phyloP scores from a whole-genome alignment of 768 basidiomycete species.

The Rhodotorula sphaerocarpa region DNA sequence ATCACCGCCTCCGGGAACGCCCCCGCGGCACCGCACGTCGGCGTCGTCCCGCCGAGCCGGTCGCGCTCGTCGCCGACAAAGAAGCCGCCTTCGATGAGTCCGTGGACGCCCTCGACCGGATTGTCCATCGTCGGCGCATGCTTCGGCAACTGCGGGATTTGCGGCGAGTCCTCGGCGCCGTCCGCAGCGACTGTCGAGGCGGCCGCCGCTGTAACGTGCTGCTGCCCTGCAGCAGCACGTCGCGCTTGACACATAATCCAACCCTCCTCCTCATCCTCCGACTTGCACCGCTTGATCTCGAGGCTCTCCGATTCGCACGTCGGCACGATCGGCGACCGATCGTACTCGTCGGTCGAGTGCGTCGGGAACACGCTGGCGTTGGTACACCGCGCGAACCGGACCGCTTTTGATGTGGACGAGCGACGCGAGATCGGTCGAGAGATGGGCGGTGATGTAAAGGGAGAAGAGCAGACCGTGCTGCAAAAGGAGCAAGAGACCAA shows the following conservation, averaged over 20 bases:
- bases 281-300: conserved; percentile 28
- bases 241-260: conserved; percentile 36
- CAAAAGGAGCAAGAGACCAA: no score
- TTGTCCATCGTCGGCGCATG: conserved; percentile 26
- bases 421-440: conserved; percentile 35
- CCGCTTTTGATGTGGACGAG: conserved; percentile 34
- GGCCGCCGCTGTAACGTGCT: neutral
- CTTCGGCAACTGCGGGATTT: conserved; percentile 1
- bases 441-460: conserved; percentile 13
- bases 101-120: conserved; percentile 34
- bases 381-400: conserved; percentile 36
- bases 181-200: neutral
- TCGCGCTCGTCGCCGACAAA: conserved; percentile 27
- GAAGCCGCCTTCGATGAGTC: conserved; percentile 31
- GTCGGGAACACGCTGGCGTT: conserved; percentile 35
- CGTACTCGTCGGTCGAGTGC: conserved; percentile 35
- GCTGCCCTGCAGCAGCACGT: neutral
- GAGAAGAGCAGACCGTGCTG: conserved; percentile 12
- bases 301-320: conserved; percentile 27
- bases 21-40: neutral
- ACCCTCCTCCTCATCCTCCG: conserved; percentile 21
- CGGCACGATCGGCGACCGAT: conserved; percentile 36
- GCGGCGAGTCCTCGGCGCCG: neutral
- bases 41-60: neutral
- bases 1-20: conserved; percentile 8